Evolutionary conservation across 192 early-diverging fungal species (phyloP).

Genomic region (Cladochytrium replicatum): DNA sequence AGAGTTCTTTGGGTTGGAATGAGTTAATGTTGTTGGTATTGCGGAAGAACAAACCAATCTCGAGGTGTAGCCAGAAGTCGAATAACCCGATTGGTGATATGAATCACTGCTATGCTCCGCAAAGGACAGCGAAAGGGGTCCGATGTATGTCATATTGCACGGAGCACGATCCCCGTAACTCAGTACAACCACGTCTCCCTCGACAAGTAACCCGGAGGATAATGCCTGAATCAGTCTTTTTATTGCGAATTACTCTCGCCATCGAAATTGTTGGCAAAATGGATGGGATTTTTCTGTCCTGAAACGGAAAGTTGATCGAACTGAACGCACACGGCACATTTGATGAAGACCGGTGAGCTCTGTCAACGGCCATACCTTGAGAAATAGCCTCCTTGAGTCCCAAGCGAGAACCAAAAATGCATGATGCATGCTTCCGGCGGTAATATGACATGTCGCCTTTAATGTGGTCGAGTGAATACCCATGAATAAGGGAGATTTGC

Average conservation of each 20-base stretch:
- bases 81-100: neutral
- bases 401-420: too few species aligned
- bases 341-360: too few species aligned
- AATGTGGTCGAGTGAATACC: too few species aligned
- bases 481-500: too few species aligned
- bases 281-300: slow-evolving; percentile 66
- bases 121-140: too few species aligned
- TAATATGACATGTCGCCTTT: too few species aligned
- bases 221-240: slow-evolving; percentile 45
- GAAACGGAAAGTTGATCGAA: slow-evolving; percentile 1
- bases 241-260: slow-evolving; percentile 59
- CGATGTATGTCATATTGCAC: slow-evolving; percentile 25
- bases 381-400: too few species aligned
- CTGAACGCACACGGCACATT: neutral
- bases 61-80: neutral
- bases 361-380: too few species aligned
- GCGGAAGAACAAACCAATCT: neutral
- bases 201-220: slow-evolving; percentile 62
- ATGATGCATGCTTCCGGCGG: too few species aligned
- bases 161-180: slow-evolving; percentile 78
- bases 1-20: too few species aligned
- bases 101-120: neutral
- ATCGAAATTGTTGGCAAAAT: slow-evolving; percentile 65
- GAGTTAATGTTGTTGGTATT: too few species aligned
- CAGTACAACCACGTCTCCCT: slow-evolving; percentile 78